Percentiles rank a stretch among this genome's conserved stretches.
phyloP scores from a whole-genome alignment of 2,329 filamentous ascomycete species.

The Metarhizium robertsii region DNA sequence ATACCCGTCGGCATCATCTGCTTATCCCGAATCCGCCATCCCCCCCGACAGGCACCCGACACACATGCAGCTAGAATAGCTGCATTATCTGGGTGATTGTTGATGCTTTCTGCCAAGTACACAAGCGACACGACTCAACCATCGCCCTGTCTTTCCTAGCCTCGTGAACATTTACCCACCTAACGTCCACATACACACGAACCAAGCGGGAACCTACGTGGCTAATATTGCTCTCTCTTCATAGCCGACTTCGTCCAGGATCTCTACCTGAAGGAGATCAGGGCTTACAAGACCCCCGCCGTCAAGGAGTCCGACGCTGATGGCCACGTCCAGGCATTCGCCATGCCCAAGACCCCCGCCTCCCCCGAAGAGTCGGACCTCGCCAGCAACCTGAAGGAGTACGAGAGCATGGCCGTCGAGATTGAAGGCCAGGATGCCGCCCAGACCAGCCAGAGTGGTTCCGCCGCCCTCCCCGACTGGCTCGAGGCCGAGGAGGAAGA shows the following conservation, averaged over 20 bases:
- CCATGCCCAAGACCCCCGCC: slow-evolving; percentile 66
- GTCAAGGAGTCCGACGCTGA: slow-evolving; percentile 82
- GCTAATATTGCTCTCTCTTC: background rate
- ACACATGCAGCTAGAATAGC: too few species aligned
- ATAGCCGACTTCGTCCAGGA: slow-evolving; percentile 95
- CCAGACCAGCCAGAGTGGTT: slow-evolving; percentile 47
- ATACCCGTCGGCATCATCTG: background rate
- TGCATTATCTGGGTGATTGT: too few species aligned
- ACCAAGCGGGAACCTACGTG: background rate
- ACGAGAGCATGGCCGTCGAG: slow-evolving; percentile 90
- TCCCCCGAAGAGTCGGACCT: slow-evolving; percentile 94
- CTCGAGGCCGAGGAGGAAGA: slow-evolving; percentile 70
- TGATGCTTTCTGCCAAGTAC: background rate
- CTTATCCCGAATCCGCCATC: too few species aligned
- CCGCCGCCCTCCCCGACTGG: slow-evolving; percentile 59
- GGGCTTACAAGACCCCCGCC: slow-evolving; percentile 80
- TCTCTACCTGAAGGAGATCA: slow-evolving; percentile 92
- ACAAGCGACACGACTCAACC: background rate
- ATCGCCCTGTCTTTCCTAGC: too few species aligned
- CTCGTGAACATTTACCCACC: too few species aligned
- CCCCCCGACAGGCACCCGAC: too few species aligned
- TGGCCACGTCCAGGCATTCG: slow-evolving; percentile 85
- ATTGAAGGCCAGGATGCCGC: slow-evolving; percentile 74
- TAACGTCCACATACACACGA: too few species aligned
- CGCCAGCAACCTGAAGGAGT: slow-evolving; percentile 82